phyloP scores from a whole-genome alignment of 2,329 filamentous ascomycete species.

The Penicillium sp. region DNA sequence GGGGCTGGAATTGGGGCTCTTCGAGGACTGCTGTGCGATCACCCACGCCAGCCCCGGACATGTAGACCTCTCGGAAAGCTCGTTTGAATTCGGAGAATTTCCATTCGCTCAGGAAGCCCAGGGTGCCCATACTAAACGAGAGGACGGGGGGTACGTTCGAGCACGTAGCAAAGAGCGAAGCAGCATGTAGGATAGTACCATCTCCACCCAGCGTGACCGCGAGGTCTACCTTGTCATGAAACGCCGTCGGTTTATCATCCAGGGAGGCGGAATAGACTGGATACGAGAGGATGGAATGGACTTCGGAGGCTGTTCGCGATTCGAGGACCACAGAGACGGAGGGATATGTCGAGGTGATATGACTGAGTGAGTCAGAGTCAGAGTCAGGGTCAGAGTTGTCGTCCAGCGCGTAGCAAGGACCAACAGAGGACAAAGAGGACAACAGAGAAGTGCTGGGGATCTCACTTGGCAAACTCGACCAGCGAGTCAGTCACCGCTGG shows the following conservation, averaged over 20 bases:
- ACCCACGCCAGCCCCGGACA: constrained; percentile 67
- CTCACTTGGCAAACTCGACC: constrained; percentile 60
- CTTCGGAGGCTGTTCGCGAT: constrained; percentile 69
- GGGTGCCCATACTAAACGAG: constrained; percentile 94
- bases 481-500: constrained; percentile 60
- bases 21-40: constrained; percentile 50
- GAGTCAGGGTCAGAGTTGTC: background rate
- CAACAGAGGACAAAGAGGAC: constrained; percentile 6
- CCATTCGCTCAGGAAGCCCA: constrained; percentile 96
- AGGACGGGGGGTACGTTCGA: constrained; percentile 84
- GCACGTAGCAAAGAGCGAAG: constrained; percentile 82
- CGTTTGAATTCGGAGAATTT: constrained; percentile 91
- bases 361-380: constrained; percentile 53
- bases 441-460: background rate
- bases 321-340: constrained; percentile 83
- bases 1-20: constrained; percentile 41
- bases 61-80: constrained; percentile 90
- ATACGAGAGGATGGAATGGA: constrained; percentile 73
- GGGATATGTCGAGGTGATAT: constrained; percentile 80
- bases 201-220: constrained; percentile 91
- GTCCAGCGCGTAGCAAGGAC: background rate
- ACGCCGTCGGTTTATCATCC: constrained; percentile 47
- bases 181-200: constrained; percentile 84
- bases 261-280: constrained; percentile 66
- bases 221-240: constrained; percentile 83